Conservation (phyloP, 345 rosid genomes). For the Melastoma malabathricum region DNA sequence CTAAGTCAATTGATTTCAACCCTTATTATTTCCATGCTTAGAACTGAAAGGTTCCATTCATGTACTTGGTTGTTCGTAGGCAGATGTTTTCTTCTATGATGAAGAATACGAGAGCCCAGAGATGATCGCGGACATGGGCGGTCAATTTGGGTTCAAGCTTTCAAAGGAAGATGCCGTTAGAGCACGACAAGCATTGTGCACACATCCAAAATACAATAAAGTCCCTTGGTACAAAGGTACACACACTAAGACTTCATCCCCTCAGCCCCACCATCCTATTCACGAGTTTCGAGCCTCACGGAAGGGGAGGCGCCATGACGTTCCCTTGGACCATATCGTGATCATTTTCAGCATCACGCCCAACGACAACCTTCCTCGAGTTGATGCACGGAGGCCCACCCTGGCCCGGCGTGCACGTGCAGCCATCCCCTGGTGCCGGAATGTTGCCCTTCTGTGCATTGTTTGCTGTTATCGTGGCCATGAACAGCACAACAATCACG, state of each 20-base stretch:
- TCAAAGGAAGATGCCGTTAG: constrained; percentile 75
- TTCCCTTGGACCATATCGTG: too few species aligned
- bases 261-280: too few species aligned
- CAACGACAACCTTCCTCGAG: background rate
- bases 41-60: too few species aligned
- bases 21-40: background rate
- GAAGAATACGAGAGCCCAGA: constrained; percentile 86
- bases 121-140: constrained; percentile 90
- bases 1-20: background rate
- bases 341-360: too few species aligned
- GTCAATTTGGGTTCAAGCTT: constrained; percentile 78
- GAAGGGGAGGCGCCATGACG: too few species aligned
- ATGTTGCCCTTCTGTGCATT: background rate
- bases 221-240: too few species aligned
- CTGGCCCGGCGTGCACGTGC: background rate
- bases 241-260: too few species aligned
- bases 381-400: constrained; percentile 1
- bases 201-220: too few species aligned
- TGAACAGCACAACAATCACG: too few species aligned
- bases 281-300: too few species aligned
- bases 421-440: background rate
- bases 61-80: constrained; percentile 9
- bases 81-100: constrained; percentile 88
- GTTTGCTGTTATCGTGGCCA: too few species aligned
- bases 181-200: constrained; percentile 88